phyloP scores from a whole-genome alignment of 2,329 filamentous ascomycete species.

The Hypoxylon sp. region DNA sequence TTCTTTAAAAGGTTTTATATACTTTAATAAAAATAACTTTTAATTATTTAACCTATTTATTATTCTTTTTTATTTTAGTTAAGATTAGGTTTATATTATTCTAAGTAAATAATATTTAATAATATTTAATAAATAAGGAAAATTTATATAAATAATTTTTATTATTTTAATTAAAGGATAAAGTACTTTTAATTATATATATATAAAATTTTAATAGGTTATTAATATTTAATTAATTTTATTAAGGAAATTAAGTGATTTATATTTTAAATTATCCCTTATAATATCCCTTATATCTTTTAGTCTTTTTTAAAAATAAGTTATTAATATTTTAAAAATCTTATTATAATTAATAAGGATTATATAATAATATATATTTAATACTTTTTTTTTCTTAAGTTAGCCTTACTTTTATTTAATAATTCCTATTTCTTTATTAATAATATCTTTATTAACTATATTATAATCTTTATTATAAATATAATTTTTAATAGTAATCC shows the following conservation, averaged over 20 bases:
- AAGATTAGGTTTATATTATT: no score
- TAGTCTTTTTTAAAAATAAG: not conserved
- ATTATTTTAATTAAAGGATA: not conserved
- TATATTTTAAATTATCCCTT: not conserved
- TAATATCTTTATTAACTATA: not conserved
- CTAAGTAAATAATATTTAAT: no score
- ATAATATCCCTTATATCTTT: not conserved
- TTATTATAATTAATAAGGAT: not conserved
- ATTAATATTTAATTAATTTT: not conserved
- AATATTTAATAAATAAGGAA: no score
- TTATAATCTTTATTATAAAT: not conserved
- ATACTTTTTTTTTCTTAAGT: not conserved
- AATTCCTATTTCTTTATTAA: not conserved
- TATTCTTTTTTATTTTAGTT: no score
- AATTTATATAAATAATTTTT: not conserved
- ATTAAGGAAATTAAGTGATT: not conserved
- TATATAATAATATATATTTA: not conserved
- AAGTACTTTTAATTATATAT: not conserved
- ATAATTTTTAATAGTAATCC: not conserved
- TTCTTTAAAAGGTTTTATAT: not conserved
- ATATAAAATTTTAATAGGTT: not conserved
- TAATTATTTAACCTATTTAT: not conserved
- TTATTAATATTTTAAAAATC: not conserved
- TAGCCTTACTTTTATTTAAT: not conserved
- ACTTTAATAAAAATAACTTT: not conserved